Base-by-base conservation (phyloP, 2,329 filamentous ascomycete species). In the Arthroderma sp. region DNA sequence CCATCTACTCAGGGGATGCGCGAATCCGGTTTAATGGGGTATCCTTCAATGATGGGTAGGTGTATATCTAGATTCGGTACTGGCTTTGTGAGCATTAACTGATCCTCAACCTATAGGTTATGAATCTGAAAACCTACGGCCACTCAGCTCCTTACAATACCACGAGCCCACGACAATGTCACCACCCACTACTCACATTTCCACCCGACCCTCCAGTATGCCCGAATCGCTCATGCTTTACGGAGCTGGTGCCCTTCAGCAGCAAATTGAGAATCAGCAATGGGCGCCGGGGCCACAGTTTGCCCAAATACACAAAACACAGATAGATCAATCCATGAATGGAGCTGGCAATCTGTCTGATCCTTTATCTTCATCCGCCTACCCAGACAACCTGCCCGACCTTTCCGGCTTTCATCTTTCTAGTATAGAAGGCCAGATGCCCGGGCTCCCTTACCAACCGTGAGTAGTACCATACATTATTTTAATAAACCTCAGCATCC, bases 321-420 rank as follows among this genome's bases (percentile, higher is more conserved):
- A 36, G 11, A 36, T 9, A 9, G 9, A 37, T 37, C 8, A 22
- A 6, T 11, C 11, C 9, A n/a, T 38, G n/a, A 6, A 31, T 37
- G 15, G 15, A 11, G 11, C 11, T 33, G 29, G 10, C 33, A 27
- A 6, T 4, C 5, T 38, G 4, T 9, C 34, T 41, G 44, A 31
- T 41, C 38, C 6, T 42, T 40, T 33, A 11, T 46, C 6, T 40
- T 40, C 28, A 33, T 46, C 22, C 27, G 41, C 32, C n/a, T 40
- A 8, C 36, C 44, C n/a, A 29, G 22, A 5, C 43, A 45, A 41
- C 8, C 43, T 15, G 36, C 36, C 28, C 38, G 38, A 22, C 10
- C 38, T 38, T 46, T 41, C 28, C 38, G 37, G 27, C 29, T 10
- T 4, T 30, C 4, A 9, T 28, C 32, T 9, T 36, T 9, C 9